Evolutionary conservation across 768 basidiomycete species (phyloP).

Genomic region (Rhodosporidiobolus odoratus): DNA sequence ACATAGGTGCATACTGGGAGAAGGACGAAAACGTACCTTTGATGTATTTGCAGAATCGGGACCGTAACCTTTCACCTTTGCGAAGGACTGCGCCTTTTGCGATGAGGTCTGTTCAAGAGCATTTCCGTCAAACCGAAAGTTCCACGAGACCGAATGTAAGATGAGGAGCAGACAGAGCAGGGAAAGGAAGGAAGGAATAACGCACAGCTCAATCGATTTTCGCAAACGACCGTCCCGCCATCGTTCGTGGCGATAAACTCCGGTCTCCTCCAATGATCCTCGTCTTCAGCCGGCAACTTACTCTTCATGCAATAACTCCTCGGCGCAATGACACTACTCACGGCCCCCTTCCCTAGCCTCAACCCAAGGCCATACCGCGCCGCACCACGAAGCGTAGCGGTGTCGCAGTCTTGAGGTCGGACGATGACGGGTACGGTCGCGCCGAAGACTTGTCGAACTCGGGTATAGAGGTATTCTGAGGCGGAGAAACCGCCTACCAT

Average conservation of each 20-base stretch:
- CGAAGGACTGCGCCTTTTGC: slow-evolving; percentile 78
- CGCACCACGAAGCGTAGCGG: slow-evolving; percentile 63
- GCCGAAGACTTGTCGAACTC: slow-evolving; percentile 59
- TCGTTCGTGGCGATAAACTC: slow-evolving; percentile 75
- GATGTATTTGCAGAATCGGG: slow-evolving; percentile 62
- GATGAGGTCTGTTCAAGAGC: slow-evolving; percentile 57
- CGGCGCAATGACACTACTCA: slow-evolving; percentile 75
- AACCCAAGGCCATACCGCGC: slow-evolving; percentile 59
- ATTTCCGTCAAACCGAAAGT: not conserved
- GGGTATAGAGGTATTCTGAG: slow-evolving; percentile 74
- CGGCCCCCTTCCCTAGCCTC: slow-evolving; percentile 54
- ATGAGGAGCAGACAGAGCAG: not conserved
- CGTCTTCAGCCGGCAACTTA: slow-evolving; percentile 77
- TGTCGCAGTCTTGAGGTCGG: slow-evolving; percentile 77
- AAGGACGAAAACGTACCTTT: slow-evolving; percentile 8
- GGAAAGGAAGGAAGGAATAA: not conserved
- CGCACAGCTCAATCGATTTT: slow-evolving; percentile 61
- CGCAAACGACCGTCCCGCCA: slow-evolving; percentile 70
- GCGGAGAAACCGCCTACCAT: slow-evolving; percentile 84
- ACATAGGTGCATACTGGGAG: not conserved
- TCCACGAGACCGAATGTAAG: not conserved
- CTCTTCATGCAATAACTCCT: slow-evolving; percentile 67
- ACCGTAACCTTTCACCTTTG: slow-evolving; percentile 77
- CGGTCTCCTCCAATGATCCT: slow-evolving; percentile 77
- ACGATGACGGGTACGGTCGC: slow-evolving; percentile 67